A percentile compares a stretch with the other conserved stretches of the same genome.
These are phyloP conservation scores for rapeseed (Brassica napus) DNA, from an alignment of 345 rosid species.

Conservation along the genomic window Da-Ae NC_063440.1:24741501-24742000, in stretches of 20 bases:
- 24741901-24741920: conserved; percentile 98
- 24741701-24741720: conserved; percentile 75
- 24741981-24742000: conserved; percentile 99
- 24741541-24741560: conserved; percentile 81
- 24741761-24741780: conserved; percentile 99
- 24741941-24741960: conserved; percentile 90
- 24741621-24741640: conserved; percentile 96
- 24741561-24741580: conserved; percentile 89
- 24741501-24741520: conserved; percentile 16
- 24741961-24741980: conserved; percentile 99
- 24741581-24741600: conserved; percentile 99
- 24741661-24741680: conserved; percentile 73
- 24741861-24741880: not conserved
- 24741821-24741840: not conserved
- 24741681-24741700: conserved; percentile 84
- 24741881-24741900: conserved; percentile 81
- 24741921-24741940: conserved; percentile 81
- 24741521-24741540: conserved; percentile 69
- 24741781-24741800: conserved; percentile 86
- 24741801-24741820: conserved; percentile 22
- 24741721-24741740: conserved; percentile 90
- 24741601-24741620: conserved; percentile 65
- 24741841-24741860: not conserved
- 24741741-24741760: conserved; percentile 88
- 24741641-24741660: conserved; percentile 78